These are phyloP conservation scores for Candida buenavistaensis DNA, from an alignment of 1,139 yeast species.

Conservation along the genomic window DNA sequence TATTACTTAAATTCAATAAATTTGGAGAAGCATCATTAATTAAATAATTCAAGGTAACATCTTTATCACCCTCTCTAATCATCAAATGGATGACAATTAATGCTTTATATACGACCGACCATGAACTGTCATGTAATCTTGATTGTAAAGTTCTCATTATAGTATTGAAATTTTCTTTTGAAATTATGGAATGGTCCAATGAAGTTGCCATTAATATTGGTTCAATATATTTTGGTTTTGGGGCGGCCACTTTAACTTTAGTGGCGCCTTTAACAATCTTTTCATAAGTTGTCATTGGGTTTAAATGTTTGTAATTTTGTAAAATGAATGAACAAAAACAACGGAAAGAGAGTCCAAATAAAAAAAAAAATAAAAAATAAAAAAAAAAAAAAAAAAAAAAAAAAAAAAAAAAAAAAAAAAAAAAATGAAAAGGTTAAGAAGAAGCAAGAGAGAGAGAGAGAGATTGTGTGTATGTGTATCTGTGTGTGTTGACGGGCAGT, in stretches of 20 bases:
- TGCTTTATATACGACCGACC: slow-evolving; percentile 89
- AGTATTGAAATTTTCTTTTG: slow-evolving; percentile 63
- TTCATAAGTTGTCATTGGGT: slow-evolving; percentile 49
- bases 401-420: no score
- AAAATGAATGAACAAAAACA: no score
- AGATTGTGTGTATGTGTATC: no score
- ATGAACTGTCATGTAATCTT: slow-evolving; percentile 74
- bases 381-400: no score
- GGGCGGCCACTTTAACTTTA: slow-evolving; percentile 82
- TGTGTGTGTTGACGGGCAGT: no score
- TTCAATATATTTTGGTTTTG: slow-evolving; percentile 91
- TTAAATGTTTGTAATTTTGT: no score
- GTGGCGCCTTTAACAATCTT: slow-evolving; percentile 52
- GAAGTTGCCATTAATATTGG: slow-evolving; percentile 83
- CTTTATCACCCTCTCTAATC: slow-evolving; percentile 87
- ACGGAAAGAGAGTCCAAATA: no score
- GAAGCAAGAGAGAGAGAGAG: no score
- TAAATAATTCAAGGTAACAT: slow-evolving; percentile 67
- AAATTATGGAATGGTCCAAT: slow-evolving; percentile 35
- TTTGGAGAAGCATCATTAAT: slow-evolving; percentile 48
- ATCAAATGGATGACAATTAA: slow-evolving; percentile 83
- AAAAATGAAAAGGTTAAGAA: no score
- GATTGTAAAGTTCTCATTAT: slow-evolving; percentile 63
- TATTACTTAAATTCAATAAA: slow-evolving; percentile 52
- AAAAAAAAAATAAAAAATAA: no score